phyloP scores from a whole-genome alignment of 768 basidiomycete species.

The Filobasidium wieringae region DNA sequence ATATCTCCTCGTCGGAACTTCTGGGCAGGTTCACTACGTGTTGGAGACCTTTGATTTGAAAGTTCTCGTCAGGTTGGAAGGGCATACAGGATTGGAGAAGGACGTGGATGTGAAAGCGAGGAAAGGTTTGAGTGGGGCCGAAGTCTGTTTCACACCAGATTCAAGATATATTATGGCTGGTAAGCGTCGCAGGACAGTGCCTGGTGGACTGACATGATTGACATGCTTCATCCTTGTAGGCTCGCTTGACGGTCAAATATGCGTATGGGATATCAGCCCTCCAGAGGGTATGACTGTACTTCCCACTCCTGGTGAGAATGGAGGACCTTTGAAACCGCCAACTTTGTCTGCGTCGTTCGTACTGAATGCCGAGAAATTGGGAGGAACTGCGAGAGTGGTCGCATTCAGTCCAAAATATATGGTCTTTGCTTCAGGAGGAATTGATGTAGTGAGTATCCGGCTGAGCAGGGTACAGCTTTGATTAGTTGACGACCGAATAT shows the following conservation, averaged over 20 bases:
- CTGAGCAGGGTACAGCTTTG: constrained; percentile 18
- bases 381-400: constrained; percentile 68
- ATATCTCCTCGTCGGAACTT: constrained; percentile 81
- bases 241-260: constrained; percentile 58
- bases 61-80: constrained; percentile 72
- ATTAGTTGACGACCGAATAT: constrained; percentile 38
- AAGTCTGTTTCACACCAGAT: constrained; percentile 88
- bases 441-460: constrained; percentile 61
- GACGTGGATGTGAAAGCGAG: constrained; percentile 48
- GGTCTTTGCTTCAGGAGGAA: constrained; percentile 52
- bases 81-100: constrained; percentile 61
- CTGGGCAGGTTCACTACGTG: constrained; percentile 83
- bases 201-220: constrained; percentile 23
- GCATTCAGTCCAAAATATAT: constrained; percentile 77
- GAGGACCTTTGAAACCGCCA: constrained; percentile 38
- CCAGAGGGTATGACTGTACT: constrained; percentile 28
- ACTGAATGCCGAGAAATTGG: constrained; percentile 53
- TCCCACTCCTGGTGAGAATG: background rate
- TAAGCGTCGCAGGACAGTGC: constrained; percentile 37
- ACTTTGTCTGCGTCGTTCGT: constrained; percentile 46
- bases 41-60: constrained; percentile 80
- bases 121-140: constrained; percentile 80
- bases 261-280: constrained; percentile 67
- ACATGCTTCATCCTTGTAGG: constrained; percentile 16
- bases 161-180: constrained; percentile 81